These are phyloP conservation scores for Trichoderma citrinoviride DNA, from an alignment of 2,329 filamentous ascomycete species.

Conservation along the genomic window DNA sequence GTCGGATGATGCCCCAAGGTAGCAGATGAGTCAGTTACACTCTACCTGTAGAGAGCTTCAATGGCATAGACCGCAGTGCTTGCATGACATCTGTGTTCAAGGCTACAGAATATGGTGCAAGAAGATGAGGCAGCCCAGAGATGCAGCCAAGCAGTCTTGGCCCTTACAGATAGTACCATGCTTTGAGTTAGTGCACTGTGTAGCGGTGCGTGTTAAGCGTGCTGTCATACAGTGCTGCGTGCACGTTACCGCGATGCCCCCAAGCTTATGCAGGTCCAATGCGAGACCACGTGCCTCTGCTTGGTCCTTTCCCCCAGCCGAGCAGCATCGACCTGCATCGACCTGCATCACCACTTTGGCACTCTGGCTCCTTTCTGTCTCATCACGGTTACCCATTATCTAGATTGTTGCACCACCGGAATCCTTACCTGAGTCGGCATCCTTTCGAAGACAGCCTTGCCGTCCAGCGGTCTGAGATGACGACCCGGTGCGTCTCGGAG, in stretches of 20 bases:
- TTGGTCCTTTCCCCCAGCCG: background rate
- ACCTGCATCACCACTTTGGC: background rate
- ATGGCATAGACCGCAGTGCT: too few relatives aligned
- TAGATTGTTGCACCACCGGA: background rate
- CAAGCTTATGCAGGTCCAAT: background rate
- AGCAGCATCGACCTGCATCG: background rate
- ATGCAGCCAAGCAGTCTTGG: too few relatives aligned
- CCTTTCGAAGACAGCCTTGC: background rate
- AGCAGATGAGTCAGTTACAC: too few relatives aligned
- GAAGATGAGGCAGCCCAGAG: too few relatives aligned
- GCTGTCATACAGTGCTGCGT: background rate
- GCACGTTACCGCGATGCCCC: too few relatives aligned
- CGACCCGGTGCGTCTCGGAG: background rate
- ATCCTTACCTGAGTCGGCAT: background rate
- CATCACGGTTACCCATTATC: too few relatives aligned
- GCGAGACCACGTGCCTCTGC: background rate
- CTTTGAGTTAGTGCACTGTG: too few relatives aligned
- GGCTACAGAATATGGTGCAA: too few relatives aligned
- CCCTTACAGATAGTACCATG: background rate
- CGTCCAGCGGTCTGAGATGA: background rate
- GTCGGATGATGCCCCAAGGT: too few relatives aligned
- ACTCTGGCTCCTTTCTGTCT: too few relatives aligned
- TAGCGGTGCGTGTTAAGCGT: background rate
- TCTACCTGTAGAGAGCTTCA: too few relatives aligned
- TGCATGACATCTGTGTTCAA: too few relatives aligned